Evolutionary conservation across 2,329 filamentous ascomycete genomes (phyloP).

Genomic region (Neopestalotiopsis sp.): DNA sequence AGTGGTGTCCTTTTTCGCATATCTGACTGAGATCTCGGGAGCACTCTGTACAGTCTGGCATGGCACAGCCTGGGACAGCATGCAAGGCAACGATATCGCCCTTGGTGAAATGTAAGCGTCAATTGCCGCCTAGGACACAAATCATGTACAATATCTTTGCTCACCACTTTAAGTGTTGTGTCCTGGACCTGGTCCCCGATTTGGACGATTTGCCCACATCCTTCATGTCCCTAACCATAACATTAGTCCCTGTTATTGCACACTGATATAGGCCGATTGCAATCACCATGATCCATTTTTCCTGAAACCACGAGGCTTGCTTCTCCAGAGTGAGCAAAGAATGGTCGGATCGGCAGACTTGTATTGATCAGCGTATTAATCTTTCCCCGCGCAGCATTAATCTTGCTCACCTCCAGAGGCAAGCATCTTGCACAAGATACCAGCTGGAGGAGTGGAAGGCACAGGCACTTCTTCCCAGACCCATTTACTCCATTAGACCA

Average conservation of each 20-base stretch:
- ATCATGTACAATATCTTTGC: not conserved
- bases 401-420: conserved; percentile 31
- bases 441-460: conserved; percentile 29
- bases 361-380: not conserved
- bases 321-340: conserved; percentile 34
- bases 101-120: not conserved
- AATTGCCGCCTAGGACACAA: not conserved
- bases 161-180: conserved; percentile 1
- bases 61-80: conserved; percentile 38
- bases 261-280: not conserved
- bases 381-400: too few species aligned
- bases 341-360: conserved; percentile 39
- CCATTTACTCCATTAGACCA: conserved; percentile 16
- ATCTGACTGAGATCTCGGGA: conserved; percentile 43
- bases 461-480: conserved; percentile 34
- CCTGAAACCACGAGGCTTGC: conserved; percentile 34
- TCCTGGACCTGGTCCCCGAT: conserved; percentile 23
- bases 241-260: not conserved
- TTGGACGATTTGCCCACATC: conserved; percentile 30
- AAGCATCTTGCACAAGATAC: conserved; percentile 38
- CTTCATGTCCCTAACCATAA: conserved; percentile 28
- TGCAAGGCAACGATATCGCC: conserved; percentile 38
- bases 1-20: conserved; percentile 42
- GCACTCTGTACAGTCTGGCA: conserved; percentile 41
- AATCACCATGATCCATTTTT: conserved; percentile 30